Evolutionary conservation across 352 stramenopile species (phyloP), one percentile per base, ranked within the genome.

Genomic region (Phytophthora podocarpi): DNA sequence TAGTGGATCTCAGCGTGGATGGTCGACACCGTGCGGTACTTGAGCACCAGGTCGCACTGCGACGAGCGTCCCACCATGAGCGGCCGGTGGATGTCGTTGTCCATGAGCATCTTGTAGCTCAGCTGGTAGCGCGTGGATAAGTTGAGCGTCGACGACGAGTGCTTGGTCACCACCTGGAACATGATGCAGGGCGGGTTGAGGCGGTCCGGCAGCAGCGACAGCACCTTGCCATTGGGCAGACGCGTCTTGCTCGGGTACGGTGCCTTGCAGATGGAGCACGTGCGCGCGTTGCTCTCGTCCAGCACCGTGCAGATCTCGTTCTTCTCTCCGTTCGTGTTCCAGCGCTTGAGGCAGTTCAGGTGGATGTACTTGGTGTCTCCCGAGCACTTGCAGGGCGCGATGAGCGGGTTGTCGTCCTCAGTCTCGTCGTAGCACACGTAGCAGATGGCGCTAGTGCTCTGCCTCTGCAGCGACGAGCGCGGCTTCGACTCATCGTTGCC

Each of bases 291-390:
- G 60, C 76, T 89, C 58, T 93, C 84, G 54, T 95, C 84, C 27
- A 93, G 55, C 15, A 95, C 86, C 3, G 86, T 90, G 52, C 86
- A 95, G 64, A 95, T 93, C 62, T 95, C 84, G 43, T 95, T 93
- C 74, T 93, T 93, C 60, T 95, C 86, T 13, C 84, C 84, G 58
- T 95, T 95, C 13, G 84, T 95, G 74, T 98, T 97, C 92, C 93
- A 98, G 42, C 96, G 95, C 52, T 97, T 95, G 24, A 98, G 80
- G 61, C 95, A 98, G 63, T 98, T 96, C 8, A 98, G 78, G 51
- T 98, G 95, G 16, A 98, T 97, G 81, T 98, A 98, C 67, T 97
- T 96, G 32, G 95, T 98, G 70, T 98, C 95, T 15, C 95, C 95
- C 59, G 82, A 94, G 59, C 95, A 98, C 64, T 98, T 98, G 79